Evolutionary conservation across 163 green algal species (phyloP).

Genomic region (Coccomyxa subellipsoidea): DNA sequence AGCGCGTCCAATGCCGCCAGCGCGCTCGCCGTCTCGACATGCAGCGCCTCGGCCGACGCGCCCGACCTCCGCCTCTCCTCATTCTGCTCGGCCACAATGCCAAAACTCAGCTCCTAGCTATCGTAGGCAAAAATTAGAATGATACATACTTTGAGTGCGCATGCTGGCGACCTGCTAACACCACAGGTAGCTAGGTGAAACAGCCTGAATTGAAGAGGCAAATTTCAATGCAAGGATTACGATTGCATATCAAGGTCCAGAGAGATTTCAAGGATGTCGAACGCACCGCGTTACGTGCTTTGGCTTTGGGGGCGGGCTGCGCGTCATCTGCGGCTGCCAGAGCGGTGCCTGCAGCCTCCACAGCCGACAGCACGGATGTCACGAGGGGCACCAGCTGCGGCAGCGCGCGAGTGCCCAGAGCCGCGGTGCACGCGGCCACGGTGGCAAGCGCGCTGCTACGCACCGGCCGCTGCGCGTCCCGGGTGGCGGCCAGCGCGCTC

Average conservation of each 20-base stretch:
- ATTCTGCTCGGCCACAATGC: neutral
- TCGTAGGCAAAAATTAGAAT: too few species aligned
- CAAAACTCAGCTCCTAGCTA: neutral
- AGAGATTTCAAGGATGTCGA: too few species aligned
- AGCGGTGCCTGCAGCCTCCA: conserved; percentile 2
- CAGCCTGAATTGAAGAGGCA: too few species aligned
- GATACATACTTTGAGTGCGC: too few species aligned
- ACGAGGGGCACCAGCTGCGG: conserved; percentile 60
- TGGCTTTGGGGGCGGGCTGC: neutral
- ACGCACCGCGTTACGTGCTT: neutral
- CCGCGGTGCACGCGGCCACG: conserved; percentile 34
- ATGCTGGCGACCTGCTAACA: too few species aligned
- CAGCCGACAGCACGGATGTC: conserved; percentile 39
- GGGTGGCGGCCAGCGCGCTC: conserved; percentile 31
- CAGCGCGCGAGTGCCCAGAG: conserved; percentile 50
- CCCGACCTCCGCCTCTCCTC: neutral
- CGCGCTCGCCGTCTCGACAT: conserved; percentile 52
- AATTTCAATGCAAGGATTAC: too few species aligned
- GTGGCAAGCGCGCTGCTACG: conserved; percentile 58
- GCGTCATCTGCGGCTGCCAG: neutral
- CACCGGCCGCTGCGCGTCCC: conserved; percentile 32
- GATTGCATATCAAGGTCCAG: too few species aligned
- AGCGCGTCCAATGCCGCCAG: conserved; percentile 61
- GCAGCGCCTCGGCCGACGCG: neutral
- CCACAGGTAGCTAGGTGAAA: too few species aligned